These are phyloP conservation scores for Scleromitrula shiraiana DNA, from an alignment of 2,329 filamentous ascomycete species.

Conservation along the genomic window DNA sequence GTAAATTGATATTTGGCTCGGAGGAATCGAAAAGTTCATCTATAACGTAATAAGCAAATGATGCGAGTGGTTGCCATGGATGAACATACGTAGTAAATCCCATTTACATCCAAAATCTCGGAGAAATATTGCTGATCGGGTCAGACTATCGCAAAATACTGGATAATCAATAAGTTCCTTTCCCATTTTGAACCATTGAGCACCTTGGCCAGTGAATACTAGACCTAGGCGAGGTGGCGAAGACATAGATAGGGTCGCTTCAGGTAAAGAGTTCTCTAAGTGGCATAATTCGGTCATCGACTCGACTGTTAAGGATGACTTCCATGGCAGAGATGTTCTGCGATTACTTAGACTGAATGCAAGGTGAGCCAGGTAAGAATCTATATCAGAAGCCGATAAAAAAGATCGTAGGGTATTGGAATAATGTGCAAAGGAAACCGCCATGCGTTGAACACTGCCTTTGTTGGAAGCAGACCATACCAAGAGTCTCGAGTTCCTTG, in stretches of 20 bases:
- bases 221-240: background rate
- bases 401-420: background rate
- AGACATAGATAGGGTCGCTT: background rate
- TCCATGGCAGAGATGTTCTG: background rate
- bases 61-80: background rate
- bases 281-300: background rate
- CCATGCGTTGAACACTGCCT: background rate
- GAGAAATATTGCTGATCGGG: background rate
- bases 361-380: background rate
- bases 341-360: background rate
- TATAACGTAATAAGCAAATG: background rate
- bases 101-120: background rate
- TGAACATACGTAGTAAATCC: background rate
- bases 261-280: background rate
- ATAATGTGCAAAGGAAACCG: background rate
- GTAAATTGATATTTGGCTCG: background rate
- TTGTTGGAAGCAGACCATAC: background rate
- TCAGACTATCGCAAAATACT: background rate
- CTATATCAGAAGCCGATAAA: background rate
- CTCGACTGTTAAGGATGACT: background rate
- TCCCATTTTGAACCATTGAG: slow-evolving; percentile 16
- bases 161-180: slow-evolving; percentile 7
- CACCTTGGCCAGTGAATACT: slow-evolving; percentile 19
- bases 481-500: background rate
- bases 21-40: background rate